These are phyloP conservation scores for Closterium sp. DNA, from an alignment of 139 green algal species.

Conservation along the genomic window DNA sequence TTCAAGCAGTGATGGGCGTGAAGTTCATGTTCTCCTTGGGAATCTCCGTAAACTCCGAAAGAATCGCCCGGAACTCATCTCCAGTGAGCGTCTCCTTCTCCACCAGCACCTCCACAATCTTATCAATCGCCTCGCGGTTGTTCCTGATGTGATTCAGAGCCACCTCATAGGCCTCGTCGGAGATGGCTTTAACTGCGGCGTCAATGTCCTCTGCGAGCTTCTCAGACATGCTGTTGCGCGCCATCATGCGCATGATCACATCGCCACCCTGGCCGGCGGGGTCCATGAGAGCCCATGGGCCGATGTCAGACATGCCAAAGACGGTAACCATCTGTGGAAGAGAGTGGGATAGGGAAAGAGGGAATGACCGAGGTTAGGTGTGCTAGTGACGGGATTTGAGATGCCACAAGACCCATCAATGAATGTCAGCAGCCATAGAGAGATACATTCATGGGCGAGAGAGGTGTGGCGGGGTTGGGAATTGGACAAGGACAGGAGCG, in stretches of 20 bases:
- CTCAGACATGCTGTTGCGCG: constrained; percentile 93
- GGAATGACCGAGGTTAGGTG: too few relatives aligned
- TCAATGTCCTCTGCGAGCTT: constrained; percentile 93
- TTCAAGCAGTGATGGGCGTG: neutral
- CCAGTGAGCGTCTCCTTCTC: constrained; percentile 95
- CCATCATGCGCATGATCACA: constrained; percentile 99
- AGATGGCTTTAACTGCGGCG: constrained; percentile 80
- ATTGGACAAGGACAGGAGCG: neutral
- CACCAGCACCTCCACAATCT: constrained; percentile 86
- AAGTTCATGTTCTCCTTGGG: constrained; percentile 75
- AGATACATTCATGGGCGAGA: too few relatives aligned
- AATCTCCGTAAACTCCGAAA: constrained; percentile 80
- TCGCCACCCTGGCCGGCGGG: constrained; percentile 76
- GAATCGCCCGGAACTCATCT: constrained; percentile 85
- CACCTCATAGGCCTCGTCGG: constrained; percentile 68
- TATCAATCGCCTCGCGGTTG: constrained; percentile 84
- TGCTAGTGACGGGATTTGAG: neutral
- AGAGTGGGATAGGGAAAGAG: neutral
- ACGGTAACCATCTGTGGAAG: constrained; percentile 92
- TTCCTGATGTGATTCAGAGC: constrained; percentile 27
- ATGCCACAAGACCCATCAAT: neutral
- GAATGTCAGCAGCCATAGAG: too few relatives aligned
- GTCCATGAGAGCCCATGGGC: constrained; percentile 92
- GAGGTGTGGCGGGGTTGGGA: neutral
- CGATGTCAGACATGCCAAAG: constrained; percentile 98